Evolutionary conservation across 1,139 yeast species (phyloP).

Genomic region (Pichia sp.): DNA sequence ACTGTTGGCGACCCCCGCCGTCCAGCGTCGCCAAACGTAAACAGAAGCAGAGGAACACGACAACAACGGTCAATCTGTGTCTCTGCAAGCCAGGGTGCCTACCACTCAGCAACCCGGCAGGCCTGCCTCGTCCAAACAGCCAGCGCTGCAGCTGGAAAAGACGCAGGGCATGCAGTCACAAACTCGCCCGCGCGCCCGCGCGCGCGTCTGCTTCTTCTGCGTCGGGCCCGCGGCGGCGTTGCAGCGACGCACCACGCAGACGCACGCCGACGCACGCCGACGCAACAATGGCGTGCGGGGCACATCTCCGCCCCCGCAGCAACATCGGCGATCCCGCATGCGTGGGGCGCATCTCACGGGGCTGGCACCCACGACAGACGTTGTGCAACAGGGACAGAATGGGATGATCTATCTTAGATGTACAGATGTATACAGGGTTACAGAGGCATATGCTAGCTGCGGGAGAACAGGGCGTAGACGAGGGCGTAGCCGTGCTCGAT

Average conservation of each 20-base stretch:
- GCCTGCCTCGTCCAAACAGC: not conserved
- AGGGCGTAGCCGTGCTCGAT: slow-evolving; percentile 1
- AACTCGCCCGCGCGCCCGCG: not conserved
- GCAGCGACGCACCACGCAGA: not conserved
- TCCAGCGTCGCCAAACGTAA: not conserved
- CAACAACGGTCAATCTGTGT: not conserved
- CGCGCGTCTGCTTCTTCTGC: not conserved
- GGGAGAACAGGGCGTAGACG: not conserved
- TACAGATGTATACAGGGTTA: not conserved
- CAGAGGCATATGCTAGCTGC: not conserved
- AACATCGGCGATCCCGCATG: not conserved
- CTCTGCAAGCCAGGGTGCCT: not conserved
- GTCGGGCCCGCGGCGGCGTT: not conserved
- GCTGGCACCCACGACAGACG: not conserved
- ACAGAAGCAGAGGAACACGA: not conserved
- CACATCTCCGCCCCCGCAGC: not conserved
- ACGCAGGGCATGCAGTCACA: not conserved
- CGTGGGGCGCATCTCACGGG: not conserved
- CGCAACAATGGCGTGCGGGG: not conserved
- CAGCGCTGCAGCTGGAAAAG: not conserved
- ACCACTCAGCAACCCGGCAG: no score
- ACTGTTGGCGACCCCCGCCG: not conserved
- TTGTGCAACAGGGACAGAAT: no score
- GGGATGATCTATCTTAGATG: no score
- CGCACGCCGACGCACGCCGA: not conserved